Evolutionary conservation across 108 stramenopile species (phyloP), one percentile per base, ranked within the genome.

Genomic region (Asterionellopsis glacialis): DNA sequence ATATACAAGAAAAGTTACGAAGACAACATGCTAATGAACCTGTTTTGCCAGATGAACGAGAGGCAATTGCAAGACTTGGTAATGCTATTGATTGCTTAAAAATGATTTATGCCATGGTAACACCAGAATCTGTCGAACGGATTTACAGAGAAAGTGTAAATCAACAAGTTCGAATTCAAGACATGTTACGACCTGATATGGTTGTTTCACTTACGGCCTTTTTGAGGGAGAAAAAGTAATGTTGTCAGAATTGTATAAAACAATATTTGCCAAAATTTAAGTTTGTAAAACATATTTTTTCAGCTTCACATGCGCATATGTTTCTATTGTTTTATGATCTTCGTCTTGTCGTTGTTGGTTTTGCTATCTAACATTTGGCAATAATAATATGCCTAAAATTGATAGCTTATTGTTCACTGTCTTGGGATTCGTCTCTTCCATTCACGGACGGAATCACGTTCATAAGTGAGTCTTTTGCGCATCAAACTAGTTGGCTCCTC

Each of bases 31-130:
- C 92, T 9, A 58, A 44, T 3, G 82, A 77, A 19, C 72, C 75
- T 1, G 77, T 81, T 7, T 56, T 62, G 22, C 61, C 55, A 0
- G 73, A 82, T n/a, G 69, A 76, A 71, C 77, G 90, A 33, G 62
- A 80, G 49, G 55, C 57, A 18, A 67, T 91, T 47, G 82, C 81
- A 25, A 57, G 87, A 65, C 60, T 88, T 27, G 64, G 90, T 26
- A 91, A 91, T 79, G 62, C 77, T 14, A 74, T 91, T 51, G 82
- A 91, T 64, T 84, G 81, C 59, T 53, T 88, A 38, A 67, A 81
- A 11, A 52, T 83, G 41, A 81, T 86, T 24, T 83, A 88, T 59
- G 56, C 69, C 24, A 63, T 77, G 59, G 75, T 85, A 24, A 85
- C 85, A 11, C 82, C 84, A 40, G 88, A 89, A 61, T 60, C 63